Base-by-base conservation (phyloP, 805 yeast genomes). In the Kurtzmaniella cleridarum region DNA sequence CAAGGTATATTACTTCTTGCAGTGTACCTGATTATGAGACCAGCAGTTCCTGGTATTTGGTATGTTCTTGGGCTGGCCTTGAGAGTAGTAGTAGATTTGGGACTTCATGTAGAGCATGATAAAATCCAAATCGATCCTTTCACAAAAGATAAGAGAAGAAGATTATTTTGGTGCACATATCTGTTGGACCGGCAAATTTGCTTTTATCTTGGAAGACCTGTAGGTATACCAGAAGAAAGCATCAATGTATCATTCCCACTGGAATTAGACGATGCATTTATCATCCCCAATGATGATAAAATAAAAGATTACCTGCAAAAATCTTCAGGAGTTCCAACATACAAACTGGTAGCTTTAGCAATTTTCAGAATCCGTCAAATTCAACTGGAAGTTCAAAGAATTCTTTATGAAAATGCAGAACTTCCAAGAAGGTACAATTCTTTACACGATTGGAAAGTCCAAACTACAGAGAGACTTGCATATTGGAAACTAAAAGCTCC, bases 11-110 rank as follows among this genome's bases (percentile, higher is more conserved):
- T 89, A 13, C 63, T 86, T 11, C 61, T 84, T 31, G 78, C 91
- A 0, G 54, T 81, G 3, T 89, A 84, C 54, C 78, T 95, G 1
- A 70, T 83, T 27, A 87, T 89, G 95, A 71, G 95, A 41, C 96
- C 96, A 0, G 81, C 91, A 1, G 76, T 77, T 11, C 95, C 96
- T 0, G 93, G 95, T 3, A 87, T 86, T n/a, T 89, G 97, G 97
- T 86, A 86, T 55, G 78, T 84, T 3, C 63, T 86, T 46, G 96
- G 96, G 0, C 76, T 86, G 1, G 89, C 91, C 0, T 59, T 87
- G 36, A 70, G 96, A 43, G 59, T 86, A 36, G 80, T 91, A 49
- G 86, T 88, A 23, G 96, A 89, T 58, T 59, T 89, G 43, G 96
- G 95, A 1, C 65, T 89, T 6, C 96, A 89, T 57, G 77, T 79